Base-by-base conservation (phyloP, 2,329 filamentous ascomycete genomes). In the Ceratocystis eucalypticola region DNA sequence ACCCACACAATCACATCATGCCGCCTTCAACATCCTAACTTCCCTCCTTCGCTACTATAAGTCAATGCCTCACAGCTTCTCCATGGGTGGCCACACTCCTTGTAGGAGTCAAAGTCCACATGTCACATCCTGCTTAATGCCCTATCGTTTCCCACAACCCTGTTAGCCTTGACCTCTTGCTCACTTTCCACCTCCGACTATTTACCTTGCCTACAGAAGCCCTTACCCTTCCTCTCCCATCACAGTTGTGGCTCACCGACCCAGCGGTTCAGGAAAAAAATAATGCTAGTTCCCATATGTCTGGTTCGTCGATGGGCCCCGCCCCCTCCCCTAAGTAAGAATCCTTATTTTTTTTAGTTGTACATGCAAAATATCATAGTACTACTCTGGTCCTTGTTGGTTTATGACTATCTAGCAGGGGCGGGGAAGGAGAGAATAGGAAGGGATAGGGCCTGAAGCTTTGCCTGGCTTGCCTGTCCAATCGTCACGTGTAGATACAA, bases 211-310 rank as follows among this genome's bases (percentile, higher is more conserved):
- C 46, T 20, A 37, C n/a, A 53, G 20, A 25, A 53, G 8, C 20
- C 20, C 48, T 25, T 25, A 22, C 20, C 20, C 20, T 53, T 15
- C 15, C 28, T 59, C 28, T 8, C 28, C 30, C 55, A 30, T 37
- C 55, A 59, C 55, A 59, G 28, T 15, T 37, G 55, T 59, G 55
- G 55, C 55, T 20, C 55, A 37, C 55, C 55, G 55, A 59, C 17
- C 55, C 28, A 30, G 55, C 30, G 55, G 55, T 37, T 59, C 55
- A 59, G 55, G 5, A 59, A 59, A 30, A 28, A 22, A 25, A 10
- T 4, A 4, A 22, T 37, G 55, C 30, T 59, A 28, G 55, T 33
- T 59, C 55, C 37, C 55, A 37, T 59, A 28, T 59, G 12, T 37
- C 30, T 59, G 55, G 55, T 59, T 59, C 55, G 30, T 59, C 15